Percentiles rank a stretch among this genome's conserved stretches.
Evolutionary conservation across 2,329 filamentous ascomycete genomes (phyloP).

Genomic region (Bipolaris victoriae): DNA sequence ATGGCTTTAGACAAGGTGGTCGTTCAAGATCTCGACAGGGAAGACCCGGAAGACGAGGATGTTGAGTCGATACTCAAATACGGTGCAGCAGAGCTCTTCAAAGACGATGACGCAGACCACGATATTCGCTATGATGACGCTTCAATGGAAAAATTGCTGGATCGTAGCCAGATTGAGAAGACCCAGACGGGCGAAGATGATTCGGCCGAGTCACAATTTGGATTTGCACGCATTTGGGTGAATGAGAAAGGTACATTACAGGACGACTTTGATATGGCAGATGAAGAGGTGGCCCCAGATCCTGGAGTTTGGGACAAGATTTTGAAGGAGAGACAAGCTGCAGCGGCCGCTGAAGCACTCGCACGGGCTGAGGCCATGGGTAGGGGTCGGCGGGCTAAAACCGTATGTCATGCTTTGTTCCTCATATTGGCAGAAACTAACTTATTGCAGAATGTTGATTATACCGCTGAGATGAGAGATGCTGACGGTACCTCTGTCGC

Average conservation of each 20-base stretch:
- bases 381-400: slow-evolving; percentile 77
- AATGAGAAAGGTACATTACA: slow-evolving; percentile 75
- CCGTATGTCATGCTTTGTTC: slow-evolving; percentile 49
- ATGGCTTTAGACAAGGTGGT: slow-evolving; percentile 94
- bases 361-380: slow-evolving; percentile 79
- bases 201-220: slow-evolving; percentile 80
- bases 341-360: slow-evolving; percentile 72
- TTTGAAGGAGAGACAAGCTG: slow-evolving; percentile 78
- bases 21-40: slow-evolving; percentile 87
- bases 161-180: slow-evolving; percentile 80
- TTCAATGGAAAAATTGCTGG: slow-evolving; percentile 88
- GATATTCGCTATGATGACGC: slow-evolving; percentile 82
- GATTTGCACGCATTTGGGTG: slow-evolving; percentile 89
- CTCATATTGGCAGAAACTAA: slow-evolving; percentile 8
- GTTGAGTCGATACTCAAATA: slow-evolving; percentile 86
- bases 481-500: slow-evolving; percentile 17
- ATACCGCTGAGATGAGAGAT: slow-evolving; percentile 48
- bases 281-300: slow-evolving; percentile 63
- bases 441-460: slow-evolving; percentile 52
- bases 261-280: slow-evolving; percentile 64
- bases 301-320: slow-evolving; percentile 89
- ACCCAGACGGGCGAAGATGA: slow-evolving; percentile 68
- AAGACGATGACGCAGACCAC: slow-evolving; percentile 70
- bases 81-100: slow-evolving; percentile 85
- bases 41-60: slow-evolving; percentile 79